These are phyloP conservation scores for Phytophthora pistaciae DNA, from an alignment of 352 stramenopile genomes.

Conservation along the genomic window DNA sequence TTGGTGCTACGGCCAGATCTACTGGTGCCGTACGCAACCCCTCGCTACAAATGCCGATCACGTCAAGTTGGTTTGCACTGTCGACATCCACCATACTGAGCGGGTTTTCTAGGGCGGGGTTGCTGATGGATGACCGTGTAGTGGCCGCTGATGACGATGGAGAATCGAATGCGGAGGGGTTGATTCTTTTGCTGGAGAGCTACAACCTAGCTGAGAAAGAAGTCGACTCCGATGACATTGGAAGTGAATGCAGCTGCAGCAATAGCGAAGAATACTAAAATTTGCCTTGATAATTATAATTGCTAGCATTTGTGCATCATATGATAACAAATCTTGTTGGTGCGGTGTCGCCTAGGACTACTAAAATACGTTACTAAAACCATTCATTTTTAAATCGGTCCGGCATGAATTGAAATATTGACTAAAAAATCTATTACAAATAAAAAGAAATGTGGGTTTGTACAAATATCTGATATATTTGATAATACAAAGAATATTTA, in stretches of 20 bases:
- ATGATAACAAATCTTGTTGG: not conserved
- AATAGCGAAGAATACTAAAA: too few relatives aligned
- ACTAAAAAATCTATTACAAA: not conserved
- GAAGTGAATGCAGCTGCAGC: too few relatives aligned
- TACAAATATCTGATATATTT: too few relatives aligned
- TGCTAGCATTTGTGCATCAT: not conserved
- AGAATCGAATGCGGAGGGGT: not conserved
- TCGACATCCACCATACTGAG: conserved; percentile 4
- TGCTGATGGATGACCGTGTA: conserved; percentile 10
- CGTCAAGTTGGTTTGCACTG: conserved; percentile 7
- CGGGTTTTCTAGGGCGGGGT: conserved; percentile 7
- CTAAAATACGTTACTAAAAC: not conserved
- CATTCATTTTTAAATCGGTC: not conserved
- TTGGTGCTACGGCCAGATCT: too few relatives aligned
- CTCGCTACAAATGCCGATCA: too few relatives aligned
- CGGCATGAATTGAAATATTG: not conserved
- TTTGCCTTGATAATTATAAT: not conserved
- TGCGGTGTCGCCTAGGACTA: not conserved
- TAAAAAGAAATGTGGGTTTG: too few relatives aligned
- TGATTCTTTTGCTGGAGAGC: conserved; percentile 1
- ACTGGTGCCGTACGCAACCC: too few relatives aligned
- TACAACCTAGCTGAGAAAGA: conserved; percentile 1
- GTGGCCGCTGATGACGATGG: not conserved
- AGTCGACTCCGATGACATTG: conserved; percentile 1
- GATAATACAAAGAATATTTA: too few relatives aligned